These are phyloP conservation scores for Asterochloris erici DNA, from an alignment of 139 green algal species.

Conservation along the genomic window DNA sequence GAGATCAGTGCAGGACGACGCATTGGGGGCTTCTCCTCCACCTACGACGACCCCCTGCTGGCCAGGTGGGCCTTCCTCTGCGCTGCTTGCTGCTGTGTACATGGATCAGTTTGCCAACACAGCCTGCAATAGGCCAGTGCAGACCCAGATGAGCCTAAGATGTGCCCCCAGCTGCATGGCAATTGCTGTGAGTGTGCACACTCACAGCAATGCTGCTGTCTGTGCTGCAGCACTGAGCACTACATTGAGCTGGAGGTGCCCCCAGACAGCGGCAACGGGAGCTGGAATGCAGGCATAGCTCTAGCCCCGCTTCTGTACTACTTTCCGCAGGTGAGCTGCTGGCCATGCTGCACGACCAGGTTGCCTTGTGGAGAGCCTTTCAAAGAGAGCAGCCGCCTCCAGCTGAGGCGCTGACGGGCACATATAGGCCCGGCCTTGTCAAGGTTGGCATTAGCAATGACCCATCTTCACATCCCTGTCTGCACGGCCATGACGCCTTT, in stretches of 20 bases:
- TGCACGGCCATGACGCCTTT: too few species aligned
- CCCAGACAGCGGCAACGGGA: conserved; percentile 52
- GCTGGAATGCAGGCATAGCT: conserved; percentile 52
- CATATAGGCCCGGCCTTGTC: too few species aligned
- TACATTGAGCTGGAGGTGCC: conserved; percentile 63
- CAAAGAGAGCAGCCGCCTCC: too few species aligned
- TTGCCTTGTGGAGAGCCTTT: too few species aligned
- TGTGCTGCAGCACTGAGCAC: conserved; percentile 33
- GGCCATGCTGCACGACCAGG: too few species aligned
- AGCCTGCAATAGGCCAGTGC: background rate
- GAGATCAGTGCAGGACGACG: conserved; percentile 18
- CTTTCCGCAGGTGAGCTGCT: conserved; percentile 33
- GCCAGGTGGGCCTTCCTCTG: conserved; percentile 9
- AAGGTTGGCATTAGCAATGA: too few species aligned
- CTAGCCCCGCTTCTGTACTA: conserved; percentile 64
- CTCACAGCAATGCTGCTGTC: background rate
- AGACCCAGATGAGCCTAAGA: background rate
- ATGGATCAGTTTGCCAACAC: too few species aligned
- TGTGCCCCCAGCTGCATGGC: background rate
- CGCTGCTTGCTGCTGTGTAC: too few species aligned
- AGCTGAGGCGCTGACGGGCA: too few species aligned
- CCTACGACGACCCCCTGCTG: conserved; percentile 19
- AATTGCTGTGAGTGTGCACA: background rate
- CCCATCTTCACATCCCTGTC: too few species aligned
- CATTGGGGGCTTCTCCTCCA: conserved; percentile 1